Base-by-base conservation (phyloP, 2,329 filamentous ascomycete species). In the Colletotrichum lupini region DNA sequence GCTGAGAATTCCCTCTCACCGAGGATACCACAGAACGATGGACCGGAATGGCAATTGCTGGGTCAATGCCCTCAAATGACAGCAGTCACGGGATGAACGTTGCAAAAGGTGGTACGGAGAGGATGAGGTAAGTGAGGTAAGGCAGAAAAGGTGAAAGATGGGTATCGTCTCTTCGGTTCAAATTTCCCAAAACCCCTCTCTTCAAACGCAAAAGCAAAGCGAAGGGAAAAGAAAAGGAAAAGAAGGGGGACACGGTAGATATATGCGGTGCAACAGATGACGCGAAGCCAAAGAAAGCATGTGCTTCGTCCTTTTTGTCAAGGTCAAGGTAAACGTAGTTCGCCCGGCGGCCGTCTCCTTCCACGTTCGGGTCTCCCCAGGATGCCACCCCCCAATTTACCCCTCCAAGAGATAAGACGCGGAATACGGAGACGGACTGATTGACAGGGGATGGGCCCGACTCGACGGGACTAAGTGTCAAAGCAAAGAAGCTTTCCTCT, bases 241-340 rank as follows among this genome's bases (percentile, higher is more conserved):
- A 7, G 28, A 65, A 24, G 24, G 52, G 14, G 12, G 4, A 19
- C 14, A n/a, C 62, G 62, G 24, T 46, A 57, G 16, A 65, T 65
- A 57, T 57, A 65, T 65, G 62, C 62, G 46, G 62, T 57, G 52
- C 62, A 32, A 57, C 52, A 16, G 24, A 57, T 65, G 62, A 65
- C 62, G 62, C 52, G 62, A 32, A 56, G 37, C 62, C 9, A 19
- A n/a, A 49, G 37, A 49, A 42, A 65, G 35, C 61, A 64, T 53
- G 46, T 64, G 61, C 61, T 55, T 53, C 61, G n/a, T 24, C 42
- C 59, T 19, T 49, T n/a, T 49, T 3, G 3, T 49, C 37, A 42
- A 42, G 37, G 37, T 22, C 12, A 35, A 35, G 11, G 32, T 35
- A 35, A n/a, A n/a, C 19, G 16, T 11, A 49, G 19, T 49, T 9